These are phyloP conservation scores for Neckera pumila DNA, from an alignment of 225 moss, liverwort and hornwort species.

Conservation along the genomic window DNA sequence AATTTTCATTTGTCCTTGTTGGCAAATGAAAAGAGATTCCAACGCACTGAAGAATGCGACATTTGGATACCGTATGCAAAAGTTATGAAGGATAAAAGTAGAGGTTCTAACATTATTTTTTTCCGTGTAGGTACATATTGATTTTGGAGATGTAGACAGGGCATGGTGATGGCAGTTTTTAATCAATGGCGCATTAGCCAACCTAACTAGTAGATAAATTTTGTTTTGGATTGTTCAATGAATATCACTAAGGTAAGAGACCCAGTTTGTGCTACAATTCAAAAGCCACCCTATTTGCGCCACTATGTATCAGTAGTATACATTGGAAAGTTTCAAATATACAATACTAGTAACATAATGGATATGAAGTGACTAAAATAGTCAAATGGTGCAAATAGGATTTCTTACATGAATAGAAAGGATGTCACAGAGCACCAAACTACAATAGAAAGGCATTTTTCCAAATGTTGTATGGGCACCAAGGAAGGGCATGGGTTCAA, in stretches of 20 bases:
- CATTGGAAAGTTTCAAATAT: neutral
- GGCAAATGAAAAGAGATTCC: no score
- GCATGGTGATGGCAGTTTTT: fast-evolving
- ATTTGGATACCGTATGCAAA: no score
- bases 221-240: neutral
- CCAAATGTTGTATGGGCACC: no score
- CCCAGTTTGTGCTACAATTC: fast-evolving
- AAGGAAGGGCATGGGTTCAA: neutral
- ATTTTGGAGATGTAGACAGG: neutral
- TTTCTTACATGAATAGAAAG: neutral
- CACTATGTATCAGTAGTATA: neutral
- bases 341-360: neutral
- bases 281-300: neutral
- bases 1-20: neutral
- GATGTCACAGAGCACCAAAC: neutral
- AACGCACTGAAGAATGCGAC: neutral
- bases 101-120: neutral
- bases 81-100: neutral
- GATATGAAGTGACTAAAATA: neutral
- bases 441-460: neutral
- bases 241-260: neutral
- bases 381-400: fast-evolving
- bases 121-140: neutral
- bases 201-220: neutral
- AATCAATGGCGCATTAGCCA: fast-evolving